These are phyloP conservation scores for Cenococcum geophilum DNA, from an alignment of 495 filamentous ascomycete genomes.

Conservation along the genomic window DNA sequence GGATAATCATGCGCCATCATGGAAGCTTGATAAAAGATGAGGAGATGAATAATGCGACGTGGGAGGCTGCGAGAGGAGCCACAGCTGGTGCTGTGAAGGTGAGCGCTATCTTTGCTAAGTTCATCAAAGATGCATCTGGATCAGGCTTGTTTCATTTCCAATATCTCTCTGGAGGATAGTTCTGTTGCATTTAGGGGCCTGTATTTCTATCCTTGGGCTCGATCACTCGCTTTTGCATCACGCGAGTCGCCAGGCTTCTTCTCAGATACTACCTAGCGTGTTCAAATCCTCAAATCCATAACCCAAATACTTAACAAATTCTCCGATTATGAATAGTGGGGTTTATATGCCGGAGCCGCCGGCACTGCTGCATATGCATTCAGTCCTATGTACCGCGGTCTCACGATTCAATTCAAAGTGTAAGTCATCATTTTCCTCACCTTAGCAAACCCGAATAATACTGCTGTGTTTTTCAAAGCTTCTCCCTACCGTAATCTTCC, in stretches of 20 bases:
- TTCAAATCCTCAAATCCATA: neutral
- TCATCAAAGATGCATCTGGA: neutral
- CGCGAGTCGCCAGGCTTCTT: neutral
- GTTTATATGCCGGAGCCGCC: constrained; percentile 50
- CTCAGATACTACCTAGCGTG: neutral
- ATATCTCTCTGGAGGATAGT: neutral
- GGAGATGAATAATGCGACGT: constrained; percentile 55
- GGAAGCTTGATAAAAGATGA: constrained; percentile 40
- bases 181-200: neutral
- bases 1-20: constrained; percentile 28
- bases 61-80: constrained; percentile 57
- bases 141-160: constrained; percentile 5
- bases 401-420: constrained; percentile 89
- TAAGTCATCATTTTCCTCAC: constrained; percentile 39
- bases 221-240: neutral
- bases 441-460: neutral
- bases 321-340: constrained; percentile 46
- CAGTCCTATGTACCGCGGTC: constrained; percentile 69
- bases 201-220: neutral
- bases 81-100: constrained; percentile 55
- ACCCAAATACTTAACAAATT: neutral
- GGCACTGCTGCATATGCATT: constrained; percentile 51
- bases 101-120: constrained; percentile 8
- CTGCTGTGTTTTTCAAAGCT: too few species aligned
- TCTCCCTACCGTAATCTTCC: neutral